phyloP scores from a whole-genome alignment of 345 rosid species.

The Eucalyptus victrix region DNA sequence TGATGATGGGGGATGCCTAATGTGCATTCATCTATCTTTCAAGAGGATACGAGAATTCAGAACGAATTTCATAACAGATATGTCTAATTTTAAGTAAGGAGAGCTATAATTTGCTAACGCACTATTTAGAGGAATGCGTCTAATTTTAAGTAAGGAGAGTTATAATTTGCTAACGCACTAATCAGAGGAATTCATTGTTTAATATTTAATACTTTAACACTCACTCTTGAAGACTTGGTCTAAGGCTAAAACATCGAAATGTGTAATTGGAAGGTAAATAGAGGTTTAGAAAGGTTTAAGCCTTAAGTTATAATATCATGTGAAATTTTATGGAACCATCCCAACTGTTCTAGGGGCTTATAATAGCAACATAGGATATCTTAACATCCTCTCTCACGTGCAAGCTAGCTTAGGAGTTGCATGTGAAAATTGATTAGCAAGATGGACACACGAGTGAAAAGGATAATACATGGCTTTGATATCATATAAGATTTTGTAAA shows the following conservation, averaged over 20 bases:
- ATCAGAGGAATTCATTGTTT: rapidly evolving
- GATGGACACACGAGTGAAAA: background rate
- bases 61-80: rapidly evolving
- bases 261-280: background rate
- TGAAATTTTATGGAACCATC: background rate
- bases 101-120: background rate
- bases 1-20: background rate
- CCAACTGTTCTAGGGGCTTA: background rate
- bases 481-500: background rate
- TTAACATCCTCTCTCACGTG: background rate
- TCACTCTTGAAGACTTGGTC: background rate
- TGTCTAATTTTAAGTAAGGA: background rate
- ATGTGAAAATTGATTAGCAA: background rate
- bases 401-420: background rate
- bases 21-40: background rate
- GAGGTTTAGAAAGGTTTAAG: background rate
- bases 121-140: no score
- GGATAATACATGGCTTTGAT: background rate
- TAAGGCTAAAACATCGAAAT: background rate
- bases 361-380: rapidly evolving
- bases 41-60: rapidly evolving
- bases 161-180: no score
- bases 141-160: no score
- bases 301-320: rapidly evolving
- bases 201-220: no score